Evolutionary conservation across 129 eudicot genomes (phyloP), one percentile per base, ranked within the genome.

Genomic region (Calendula officinalis): DNA sequence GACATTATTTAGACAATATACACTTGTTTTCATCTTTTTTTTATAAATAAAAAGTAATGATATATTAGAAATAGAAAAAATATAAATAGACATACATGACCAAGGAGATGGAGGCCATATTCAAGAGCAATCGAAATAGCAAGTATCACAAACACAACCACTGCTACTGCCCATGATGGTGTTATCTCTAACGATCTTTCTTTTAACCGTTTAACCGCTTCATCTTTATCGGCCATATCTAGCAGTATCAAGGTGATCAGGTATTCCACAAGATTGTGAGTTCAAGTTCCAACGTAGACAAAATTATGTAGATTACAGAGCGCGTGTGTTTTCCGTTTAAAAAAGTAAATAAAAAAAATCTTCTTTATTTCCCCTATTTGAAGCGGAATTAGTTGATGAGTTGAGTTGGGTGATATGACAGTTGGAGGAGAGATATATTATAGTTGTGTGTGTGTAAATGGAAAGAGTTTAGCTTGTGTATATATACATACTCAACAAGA

Each of bases 111-210:
- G 75, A 75, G 68, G 50, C 46, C 38, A 55, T 75, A 68, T 52
- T 75, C 80, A 62, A 75, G 74, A 68, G 65, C 74, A 61, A 75
- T 60, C 38, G 80, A 75, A 52, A 75, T 60, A 53, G 41, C 69
- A 37, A 75, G 80, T 61, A 75, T 67, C 4, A 75, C 52, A 34
- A 75, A 75, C 48, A 67, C 74, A 54, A 75, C 80, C 64, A 75
- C 74, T 36, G 80, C 80, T 11, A 75, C 75, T 67, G 80, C 80
- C 80, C 80, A 75, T 67, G 80, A 32, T 45, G 80, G 80, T 52
- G 80, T 75, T 62, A 75, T 33, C 64, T 75, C 70, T 44, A 75
- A 60, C 17, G 80, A 68, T 60, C 80, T 67, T 38, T 75, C 80
- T 67, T 75, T 75, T 10, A 22, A 12, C 75, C 34, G 60, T 32